Base-by-base conservation (phyloP, 345 rosid species). In the Pelargonium nanum region DNA sequence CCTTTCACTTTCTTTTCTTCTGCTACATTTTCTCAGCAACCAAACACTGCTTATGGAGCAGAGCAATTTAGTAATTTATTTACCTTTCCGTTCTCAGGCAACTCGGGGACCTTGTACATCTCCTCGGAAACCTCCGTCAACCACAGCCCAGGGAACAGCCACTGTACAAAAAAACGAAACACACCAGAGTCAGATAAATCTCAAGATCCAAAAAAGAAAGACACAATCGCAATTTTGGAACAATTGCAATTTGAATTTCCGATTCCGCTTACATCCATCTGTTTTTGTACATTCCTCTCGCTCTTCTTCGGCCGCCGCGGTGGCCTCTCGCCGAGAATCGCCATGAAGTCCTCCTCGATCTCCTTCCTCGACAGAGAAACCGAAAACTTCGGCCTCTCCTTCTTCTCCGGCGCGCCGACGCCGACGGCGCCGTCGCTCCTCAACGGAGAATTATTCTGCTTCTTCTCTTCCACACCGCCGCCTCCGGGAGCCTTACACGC, bases 241-340 rank as follows among this genome's bases (percentile, higher is more conserved):
- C 20, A 17, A 12, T 0, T 22, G 44, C 19, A 56, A 26, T 15
- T 63, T 45, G 59, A 26, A 50, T 20, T 17, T 23, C 7, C 65
- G 57, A 56, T 52, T 19, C 8, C 5, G 74, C 81, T 76, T 78
- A 87, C 98, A 71, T 92, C 86, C 68, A 89, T 22, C 40, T 78
- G 79, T 65, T 70, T 89, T 81, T 89, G 98, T 53, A 83, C 71
- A 16, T 44, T 45, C 56, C 82, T 80, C 10, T 80, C 69, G 26
- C 91, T 80, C 76, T 83, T 92, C 85, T 83, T 86, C n/a, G 89
- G 93, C 48, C 91, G 68, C 55, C 93, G 76, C 5, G 78, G 65
- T 13, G 95, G 95, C 57, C 75, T 61, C 4, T 70, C 81, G 19
- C 87, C 80, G 0, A 68, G 12, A 57, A 85, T 68, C 74, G 20